These are phyloP conservation scores for Shiraia sp. DNA, from an alignment of 2,329 filamentous ascomycete genomes.

Conservation along the genomic window DNA sequence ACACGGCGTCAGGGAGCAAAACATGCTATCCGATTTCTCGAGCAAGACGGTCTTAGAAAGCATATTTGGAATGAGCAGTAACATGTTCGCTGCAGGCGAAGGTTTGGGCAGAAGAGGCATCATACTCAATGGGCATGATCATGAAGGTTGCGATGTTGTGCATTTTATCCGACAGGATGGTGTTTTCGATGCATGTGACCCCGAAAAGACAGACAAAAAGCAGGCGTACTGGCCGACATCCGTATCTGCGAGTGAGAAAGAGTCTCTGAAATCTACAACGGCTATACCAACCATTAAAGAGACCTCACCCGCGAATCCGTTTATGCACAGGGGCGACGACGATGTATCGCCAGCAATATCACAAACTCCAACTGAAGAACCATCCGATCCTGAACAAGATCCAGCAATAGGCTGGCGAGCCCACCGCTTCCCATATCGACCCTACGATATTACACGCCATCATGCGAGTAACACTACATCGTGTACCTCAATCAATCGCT, in stretches of 20 bases:
- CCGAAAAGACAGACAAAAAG: slow-evolving; percentile 7
- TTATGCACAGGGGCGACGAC: background rate
- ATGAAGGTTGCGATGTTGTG: slow-evolving; percentile 88
- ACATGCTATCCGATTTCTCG: slow-evolving; percentile 76
- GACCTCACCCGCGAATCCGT: slow-evolving; percentile 3
- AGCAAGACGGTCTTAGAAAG: slow-evolving; percentile 76
- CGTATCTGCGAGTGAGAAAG: slow-evolving; percentile 3
- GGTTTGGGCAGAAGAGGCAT: slow-evolving; percentile 75
- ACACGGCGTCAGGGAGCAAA: slow-evolving; percentile 82
- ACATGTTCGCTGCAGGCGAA: slow-evolving; percentile 59
- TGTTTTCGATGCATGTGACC: slow-evolving; percentile 10
- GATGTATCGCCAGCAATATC: background rate
- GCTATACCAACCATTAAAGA: background rate
- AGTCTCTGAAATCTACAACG: slow-evolving; percentile 1
- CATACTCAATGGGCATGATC: slow-evolving; percentile 91
- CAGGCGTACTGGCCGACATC: slow-evolving; percentile 21
- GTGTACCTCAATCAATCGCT: slow-evolving; percentile 19
- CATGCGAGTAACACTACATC: slow-evolving; percentile 2
- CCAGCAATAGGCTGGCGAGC: slow-evolving; percentile 26
- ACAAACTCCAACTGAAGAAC: background rate
- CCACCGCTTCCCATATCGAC: slow-evolving; percentile 19
- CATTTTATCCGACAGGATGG: slow-evolving; percentile 61
- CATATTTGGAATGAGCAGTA: slow-evolving; percentile 75
- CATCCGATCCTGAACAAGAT: slow-evolving; percentile 2
- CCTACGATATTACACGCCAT: slow-evolving; percentile 41